These are phyloP conservation scores for Brettanomyces bruxellensis DNA, from an alignment of 805 yeast species.

Conservation along the genomic window DNA sequence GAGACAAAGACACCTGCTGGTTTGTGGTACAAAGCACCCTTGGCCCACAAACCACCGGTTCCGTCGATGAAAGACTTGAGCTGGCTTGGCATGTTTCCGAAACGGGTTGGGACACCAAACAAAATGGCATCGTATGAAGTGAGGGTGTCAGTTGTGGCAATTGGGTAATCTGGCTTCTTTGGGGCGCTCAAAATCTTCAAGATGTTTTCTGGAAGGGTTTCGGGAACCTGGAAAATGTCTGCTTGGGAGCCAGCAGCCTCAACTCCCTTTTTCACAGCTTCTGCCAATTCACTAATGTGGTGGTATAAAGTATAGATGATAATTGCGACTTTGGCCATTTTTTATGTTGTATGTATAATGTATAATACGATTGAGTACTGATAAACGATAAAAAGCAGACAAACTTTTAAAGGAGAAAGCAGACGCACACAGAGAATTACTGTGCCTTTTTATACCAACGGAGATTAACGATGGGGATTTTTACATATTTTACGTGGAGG, in stretches of 20 bases:
- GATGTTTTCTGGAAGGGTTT: slow-evolving; percentile 58
- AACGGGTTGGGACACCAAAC: slow-evolving; percentile 84
- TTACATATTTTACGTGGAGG: no score
- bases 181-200: slow-evolving; percentile 54
- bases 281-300: slow-evolving; percentile 63
- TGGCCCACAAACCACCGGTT: slow-evolving; percentile 75
- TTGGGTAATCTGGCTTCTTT: slow-evolving; percentile 52
- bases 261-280: slow-evolving; percentile 58
- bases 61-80: slow-evolving; percentile 68
- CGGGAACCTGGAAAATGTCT: slow-evolving; percentile 66
- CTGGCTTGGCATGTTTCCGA: slow-evolving; percentile 74
- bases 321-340: slow-evolving; percentile 26
- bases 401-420: no score
- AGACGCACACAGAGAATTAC: background rate
- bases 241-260: slow-evolving; percentile 61
- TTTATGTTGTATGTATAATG: background rate
- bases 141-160: slow-evolving; percentile 52
- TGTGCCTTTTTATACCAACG: no score
- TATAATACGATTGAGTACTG: background rate
- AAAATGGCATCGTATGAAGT: slow-evolving; percentile 67
- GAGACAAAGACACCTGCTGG: slow-evolving; percentile 65
- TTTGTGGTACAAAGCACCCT: slow-evolving; percentile 65
- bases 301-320: slow-evolving; percentile 71
- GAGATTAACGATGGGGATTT: no score
- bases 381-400: background rate